Percentiles rank a stretch among this genome's conserved stretches.
phyloP scores from a whole-genome alignment of 306 rosid genomes.

The Potentilla sterilis region DNA sequence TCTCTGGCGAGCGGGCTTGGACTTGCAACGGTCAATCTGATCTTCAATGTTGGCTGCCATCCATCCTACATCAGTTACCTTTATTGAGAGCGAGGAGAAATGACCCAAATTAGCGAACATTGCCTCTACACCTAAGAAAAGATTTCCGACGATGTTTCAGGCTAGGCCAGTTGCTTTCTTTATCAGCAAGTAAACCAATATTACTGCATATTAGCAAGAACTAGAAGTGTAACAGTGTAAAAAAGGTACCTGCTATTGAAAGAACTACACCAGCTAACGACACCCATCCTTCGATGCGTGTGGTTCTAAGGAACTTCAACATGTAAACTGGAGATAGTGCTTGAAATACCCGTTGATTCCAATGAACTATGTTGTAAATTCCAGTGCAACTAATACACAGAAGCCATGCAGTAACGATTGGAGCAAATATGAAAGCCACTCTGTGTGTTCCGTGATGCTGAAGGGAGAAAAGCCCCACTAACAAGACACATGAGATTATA shows the following conservation, averaged over 20 bases:
- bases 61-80: too few species aligned
- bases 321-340: conserved; percentile 70
- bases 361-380: conserved; percentile 56
- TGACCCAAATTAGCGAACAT: conserved; percentile 90
- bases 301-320: conserved; percentile 49
- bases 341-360: conserved; percentile 51
- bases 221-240: neutral
- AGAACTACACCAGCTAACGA: conserved; percentile 69
- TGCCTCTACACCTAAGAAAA: conserved; percentile 76
- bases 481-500: conserved; percentile 56
- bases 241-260: conserved; percentile 60
- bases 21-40: too few species aligned
- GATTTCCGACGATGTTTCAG: conserved; percentile 29
- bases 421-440: conserved; percentile 78
- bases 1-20: too few species aligned
- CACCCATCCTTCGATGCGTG: conserved; percentile 61
- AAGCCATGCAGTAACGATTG: conserved; percentile 66
- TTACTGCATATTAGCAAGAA: conserved; percentile 5
- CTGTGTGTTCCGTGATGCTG: conserved; percentile 74
- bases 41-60: too few species aligned
- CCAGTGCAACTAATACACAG: conserved; percentile 59
- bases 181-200: conserved; percentile 27
- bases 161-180: conserved; percentile 8
- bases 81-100: conserved; percentile 75
- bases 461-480: conserved; percentile 73